Percentiles rank a stretch among this genome's conserved stretches.
Evolutionary conservation across 176 grass and related monocot genomes (phyloP).

Genomic region (Carex myosuroides): DNA sequence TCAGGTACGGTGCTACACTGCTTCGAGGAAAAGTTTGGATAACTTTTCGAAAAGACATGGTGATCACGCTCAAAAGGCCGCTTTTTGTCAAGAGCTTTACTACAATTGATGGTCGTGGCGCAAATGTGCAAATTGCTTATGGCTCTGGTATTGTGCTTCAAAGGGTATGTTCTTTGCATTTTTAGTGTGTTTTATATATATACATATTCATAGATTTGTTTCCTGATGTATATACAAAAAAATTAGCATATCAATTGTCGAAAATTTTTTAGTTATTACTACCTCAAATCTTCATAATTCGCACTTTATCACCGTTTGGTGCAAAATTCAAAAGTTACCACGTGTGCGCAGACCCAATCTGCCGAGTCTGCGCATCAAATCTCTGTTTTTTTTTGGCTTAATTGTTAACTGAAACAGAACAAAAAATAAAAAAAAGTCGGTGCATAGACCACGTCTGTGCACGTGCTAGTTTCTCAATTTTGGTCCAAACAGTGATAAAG

Average conservation of each 20-base stretch:
- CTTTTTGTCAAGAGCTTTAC: conserved; percentile 78
- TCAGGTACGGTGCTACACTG: conserved; percentile 67
- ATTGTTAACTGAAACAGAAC: too few species aligned
- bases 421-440: too few species aligned
- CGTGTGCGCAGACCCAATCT: too few species aligned
- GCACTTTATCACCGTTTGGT: too few species aligned
- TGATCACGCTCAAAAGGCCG: conserved; percentile 55
- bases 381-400: too few species aligned
- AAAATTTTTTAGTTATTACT: too few species aligned
- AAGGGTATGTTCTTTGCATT: conserved; percentile 13
- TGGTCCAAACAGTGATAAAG: too few species aligned
- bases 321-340: too few species aligned
- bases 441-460: too few species aligned
- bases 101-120: conserved; percentile 71
- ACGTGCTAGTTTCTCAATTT: too few species aligned
- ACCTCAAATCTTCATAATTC: too few species aligned
- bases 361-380: too few species aligned
- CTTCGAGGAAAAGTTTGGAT: conserved; percentile 75
- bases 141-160: conserved; percentile 64
- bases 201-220: background rate
- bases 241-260: background rate
- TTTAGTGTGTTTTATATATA: background rate
- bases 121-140: conserved; percentile 53
- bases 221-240: background rate
- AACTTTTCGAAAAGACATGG: conserved; percentile 54